Evolutionary conservation across 169 alveolate species (phyloP).

Genomic region (Ichthyophthirius multifiliis): DNA sequence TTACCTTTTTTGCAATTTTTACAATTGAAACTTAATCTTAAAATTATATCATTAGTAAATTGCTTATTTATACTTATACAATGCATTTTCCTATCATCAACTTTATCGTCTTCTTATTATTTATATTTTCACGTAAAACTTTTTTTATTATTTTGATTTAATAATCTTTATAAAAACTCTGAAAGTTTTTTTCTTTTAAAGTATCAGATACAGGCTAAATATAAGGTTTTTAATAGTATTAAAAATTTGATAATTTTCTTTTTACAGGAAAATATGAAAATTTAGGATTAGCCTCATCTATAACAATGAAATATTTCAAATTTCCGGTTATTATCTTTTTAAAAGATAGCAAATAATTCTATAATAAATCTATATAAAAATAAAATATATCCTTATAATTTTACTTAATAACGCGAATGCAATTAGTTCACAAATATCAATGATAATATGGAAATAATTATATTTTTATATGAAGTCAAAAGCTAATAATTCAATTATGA

Average conservation of each 20-base stretch:
- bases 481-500: neutral
- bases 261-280: neutral
- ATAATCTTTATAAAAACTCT: no score
- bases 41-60: no score
- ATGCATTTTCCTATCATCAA: no score
- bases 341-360: neutral
- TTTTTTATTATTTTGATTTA: no score
- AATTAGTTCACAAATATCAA: neutral
- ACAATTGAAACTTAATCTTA: no score
- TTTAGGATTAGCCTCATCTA: neutral
- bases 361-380: neutral
- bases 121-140: no score
- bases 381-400: neutral
- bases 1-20: no score
- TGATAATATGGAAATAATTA: neutral
- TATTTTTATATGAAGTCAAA: neutral
- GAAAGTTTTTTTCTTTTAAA: neutral
- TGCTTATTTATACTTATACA: no score
- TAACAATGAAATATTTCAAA: neutral
- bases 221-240: neutral
- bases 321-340: neutral
- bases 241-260: neutral
- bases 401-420: neutral
- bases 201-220: neutral
- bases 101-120: no score